Conservation (phyloP, 1,139 yeast genomes). For the Sugiyamaella pinicola region DNA sequence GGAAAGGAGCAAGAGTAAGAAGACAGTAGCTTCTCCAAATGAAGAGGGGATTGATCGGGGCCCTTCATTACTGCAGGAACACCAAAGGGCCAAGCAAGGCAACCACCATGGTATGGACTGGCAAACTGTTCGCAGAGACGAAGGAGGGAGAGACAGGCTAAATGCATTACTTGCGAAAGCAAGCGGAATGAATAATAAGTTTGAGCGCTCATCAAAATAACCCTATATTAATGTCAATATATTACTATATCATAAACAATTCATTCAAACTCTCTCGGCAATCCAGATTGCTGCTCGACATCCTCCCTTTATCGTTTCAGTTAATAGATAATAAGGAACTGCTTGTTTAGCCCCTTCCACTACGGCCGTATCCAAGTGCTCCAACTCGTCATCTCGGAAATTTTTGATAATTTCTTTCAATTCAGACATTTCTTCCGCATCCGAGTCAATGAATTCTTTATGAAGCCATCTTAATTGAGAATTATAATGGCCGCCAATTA, state of each 20-base stretch:
- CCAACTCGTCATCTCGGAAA: conserved; percentile 93
- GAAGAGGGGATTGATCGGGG: conserved; percentile 6
- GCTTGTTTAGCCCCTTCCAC: conserved; percentile 91
- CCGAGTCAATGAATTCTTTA: conserved; percentile 47
- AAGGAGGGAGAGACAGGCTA: conserved; percentile 15
- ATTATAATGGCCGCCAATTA: conserved; percentile 94
- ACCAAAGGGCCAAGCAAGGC: conserved; percentile 12
- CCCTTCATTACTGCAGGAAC: conserved; percentile 24
- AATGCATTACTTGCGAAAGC: conserved; percentile 23
- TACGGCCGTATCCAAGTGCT: conserved; percentile 92
- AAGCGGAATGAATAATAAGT: conserved; percentile 18
- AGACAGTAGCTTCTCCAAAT: background rate
- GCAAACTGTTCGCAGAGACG: conserved; percentile 20
- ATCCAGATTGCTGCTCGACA: conserved; percentile 89
- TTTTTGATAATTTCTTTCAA: conserved; percentile 66
- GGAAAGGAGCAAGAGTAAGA: background rate
- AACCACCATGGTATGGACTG: conserved; percentile 13
- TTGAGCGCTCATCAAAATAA: conserved; percentile 8
- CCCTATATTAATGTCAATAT: background rate
- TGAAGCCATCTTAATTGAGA: conserved; percentile 75
- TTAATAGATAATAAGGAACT: conserved; percentile 82
- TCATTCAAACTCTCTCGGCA: conserved; percentile 63
- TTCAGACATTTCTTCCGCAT: conserved; percentile 58
- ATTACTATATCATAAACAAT: background rate
- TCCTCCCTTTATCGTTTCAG: conserved; percentile 81